A percentile compares a stretch with the other conserved stretches of the same genome.
These are phyloP conservation scores for Colletotrichum eremochloae DNA, from an alignment of 2,329 filamentous ascomycete species.

Conservation along the genomic window DNA sequence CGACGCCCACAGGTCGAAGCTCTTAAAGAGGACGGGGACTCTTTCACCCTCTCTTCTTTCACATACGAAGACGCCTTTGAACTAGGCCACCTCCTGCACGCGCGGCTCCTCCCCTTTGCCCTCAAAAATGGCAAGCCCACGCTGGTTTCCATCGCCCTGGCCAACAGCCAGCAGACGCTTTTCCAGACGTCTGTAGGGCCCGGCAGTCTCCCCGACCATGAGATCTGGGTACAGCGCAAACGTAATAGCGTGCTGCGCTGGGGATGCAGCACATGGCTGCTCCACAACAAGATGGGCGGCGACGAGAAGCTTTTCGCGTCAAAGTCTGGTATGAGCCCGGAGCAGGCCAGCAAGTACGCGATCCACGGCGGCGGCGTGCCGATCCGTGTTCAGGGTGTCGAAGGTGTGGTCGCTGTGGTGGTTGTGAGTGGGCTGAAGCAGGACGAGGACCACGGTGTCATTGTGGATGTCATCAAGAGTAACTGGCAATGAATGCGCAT, in stretches of 20 bases:
- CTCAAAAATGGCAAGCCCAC: constrained; percentile 58
- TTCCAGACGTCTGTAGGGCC: constrained; percentile 78
- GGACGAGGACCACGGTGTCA: constrained; percentile 81
- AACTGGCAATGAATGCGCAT: constrained; percentile 52
- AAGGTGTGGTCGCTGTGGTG: constrained; percentile 81
- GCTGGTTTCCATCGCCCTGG: constrained; percentile 75
- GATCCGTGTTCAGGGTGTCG: constrained; percentile 78
- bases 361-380: constrained; percentile 85
- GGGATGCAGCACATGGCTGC: constrained; percentile 77
- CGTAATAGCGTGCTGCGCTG: constrained; percentile 78
- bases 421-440: constrained; percentile 83
- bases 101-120: constrained; percentile 68
- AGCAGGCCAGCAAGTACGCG: constrained; percentile 73
- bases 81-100: constrained; percentile 74
- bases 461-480: constrained; percentile 76
- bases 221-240: constrained; percentile 79
- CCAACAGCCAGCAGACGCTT: constrained; percentile 69
- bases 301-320: constrained; percentile 75
- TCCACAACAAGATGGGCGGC: constrained; percentile 75
- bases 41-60: constrained; percentile 65
- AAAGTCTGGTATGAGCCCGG: constrained; percentile 73
- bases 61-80: constrained; percentile 74
- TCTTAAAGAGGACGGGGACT: constrained; percentile 55
- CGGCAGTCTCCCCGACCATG: constrained; percentile 79
- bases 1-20: constrained; percentile 44